Evolutionary conservation across 2,329 filamentous ascomycete species (phyloP), one percentile per base, ranked within the genome.

Genomic region (Epichloe typhina): DNA sequence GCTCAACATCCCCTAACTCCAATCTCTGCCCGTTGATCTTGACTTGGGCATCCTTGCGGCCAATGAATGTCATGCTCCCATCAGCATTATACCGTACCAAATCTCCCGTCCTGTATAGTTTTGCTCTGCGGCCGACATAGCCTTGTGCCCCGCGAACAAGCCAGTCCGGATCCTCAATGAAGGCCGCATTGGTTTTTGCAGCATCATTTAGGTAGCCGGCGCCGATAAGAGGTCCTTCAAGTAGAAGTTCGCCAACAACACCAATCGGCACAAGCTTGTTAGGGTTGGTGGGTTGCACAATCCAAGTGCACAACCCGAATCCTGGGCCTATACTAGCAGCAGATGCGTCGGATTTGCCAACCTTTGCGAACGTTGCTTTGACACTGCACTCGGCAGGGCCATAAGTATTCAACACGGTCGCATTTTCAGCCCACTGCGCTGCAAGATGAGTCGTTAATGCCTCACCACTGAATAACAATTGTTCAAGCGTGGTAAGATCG

Each of bases 21-120:
- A 76, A 63, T 47, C 75, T 61, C 52, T 71, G 78, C 37, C 80
- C 80, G 26, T 71, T 67, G 12, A 80, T 61, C 58, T 80, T 80
- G 47, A 79, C 69, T 58, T 79, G 76, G 0, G 67, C 67, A 55
- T 80, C 76, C 53, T 74, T 74, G 44, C 76, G 66, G 46, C 74
- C 75, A 45, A 74, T 57, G 49, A 71, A 74, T 0, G 65, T 55
- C 9, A 76, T 58, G 21, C 59, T 58, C 1, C 58, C 58, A 23
- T 59, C 53, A 1, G 59, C 58, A 35, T 67, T 59, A 19, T 72
- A 72, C 39, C 61, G 61, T 3, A 64, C 72, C 3, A 75, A 62
- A 53, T 76, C 73, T 5, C 73, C 73, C 0, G 72, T 74, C 51
- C 68, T 69, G 55, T 75, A 76, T 2, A 69, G 52, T 3, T 62